Base-by-base conservation (phyloP, 2,329 filamentous ascomycete species). In the Corynespora cassiicola region DNA sequence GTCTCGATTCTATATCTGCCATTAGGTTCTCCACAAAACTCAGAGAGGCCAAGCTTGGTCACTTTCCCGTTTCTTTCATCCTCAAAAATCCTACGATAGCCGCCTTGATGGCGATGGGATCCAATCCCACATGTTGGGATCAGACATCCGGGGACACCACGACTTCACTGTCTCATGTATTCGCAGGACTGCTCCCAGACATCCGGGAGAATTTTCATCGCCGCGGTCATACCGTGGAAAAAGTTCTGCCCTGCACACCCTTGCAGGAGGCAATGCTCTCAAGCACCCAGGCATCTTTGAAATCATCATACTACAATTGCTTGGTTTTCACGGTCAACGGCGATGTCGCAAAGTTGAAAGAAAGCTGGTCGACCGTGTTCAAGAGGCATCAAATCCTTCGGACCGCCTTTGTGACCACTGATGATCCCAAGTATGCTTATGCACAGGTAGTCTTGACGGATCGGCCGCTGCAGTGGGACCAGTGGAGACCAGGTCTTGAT, bases 251-350 rank as follows among this genome's bases (percentile, higher is more conserved):
- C 1, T 96, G 91, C 60, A 95, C 90, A 2, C 87, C 90, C 1
- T 71, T 96, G 0, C 91, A 96, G 63, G 87, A 95, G 70, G 87
- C 86, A 1, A 96, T 96, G 90, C 74, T 96, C 1, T 85, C 83
- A 3, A 79, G 81, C 7, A 69, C 69, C 17, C 51, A 64, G 4
- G 69, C 69, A 54, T 73, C 46, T 2, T 66, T 66, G 2, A 63
- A 71, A 8, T 68, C 69, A 1, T 75, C 82, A 2, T 96, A 96
- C 61, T 82, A 79, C 55, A 96, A 95, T 61, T 80, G 80, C 31
- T 81, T 88, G 39, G 66, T 85, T 0, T 79, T 95, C 45, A 73
- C 77, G 5, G 60, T 95, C 6, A 68, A 66, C 4, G 72, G 75
- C 1, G 66, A 82, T 21, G 42, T 79, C 0, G 51, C 68, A 1